A percentile compares a stretch with the other conserved stretches of the same genome.
These are phyloP conservation scores for Xylariaceae sp. DNA, from an alignment of 2,329 filamentous ascomycete genomes.

Conservation along the genomic window DNA sequence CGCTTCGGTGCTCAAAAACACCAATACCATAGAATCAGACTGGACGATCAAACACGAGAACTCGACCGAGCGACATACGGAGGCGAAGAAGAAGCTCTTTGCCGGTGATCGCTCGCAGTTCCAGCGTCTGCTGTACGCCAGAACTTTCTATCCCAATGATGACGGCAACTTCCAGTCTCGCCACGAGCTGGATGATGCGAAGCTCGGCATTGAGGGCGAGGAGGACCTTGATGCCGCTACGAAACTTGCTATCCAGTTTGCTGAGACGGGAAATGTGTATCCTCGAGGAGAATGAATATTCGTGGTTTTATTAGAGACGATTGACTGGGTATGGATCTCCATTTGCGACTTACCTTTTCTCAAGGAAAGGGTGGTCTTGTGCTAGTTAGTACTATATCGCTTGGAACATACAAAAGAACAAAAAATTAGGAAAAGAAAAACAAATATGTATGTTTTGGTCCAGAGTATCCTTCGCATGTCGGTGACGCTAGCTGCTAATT, in stretches of 20 bases:
- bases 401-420: too few species aligned
- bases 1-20: conserved; percentile 55
- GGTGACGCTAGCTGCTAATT: too few species aligned
- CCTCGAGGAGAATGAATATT: too few species aligned
- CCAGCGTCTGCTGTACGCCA: conserved; percentile 49
- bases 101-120: conserved; percentile 42
- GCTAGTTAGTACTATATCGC: too few species aligned
- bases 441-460: too few species aligned
- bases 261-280: conserved; percentile 22
- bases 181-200: conserved; percentile 44
- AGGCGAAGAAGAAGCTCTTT: conserved; percentile 43
- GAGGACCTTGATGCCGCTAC: conserved; percentile 58
- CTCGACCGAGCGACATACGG: conserved; percentile 43
- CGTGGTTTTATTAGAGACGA: too few species aligned
- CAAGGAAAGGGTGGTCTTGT: too few species aligned
- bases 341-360: too few species aligned
- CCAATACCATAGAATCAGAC: conserved; percentile 52
- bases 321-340: too few species aligned
- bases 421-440: too few species aligned
- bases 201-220: conserved; percentile 40
- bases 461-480: too few species aligned
- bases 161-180: conserved; percentile 39
- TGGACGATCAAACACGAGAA: conserved; percentile 54
- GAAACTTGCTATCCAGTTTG: conserved; percentile 39
- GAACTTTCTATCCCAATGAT: conserved; percentile 47